A percentile compares a stretch with the other conserved stretches of the same genome.
Conservation (phyloP, 192 early-diverging fungal genomes). For the Backusella mclennaniae region DNA sequence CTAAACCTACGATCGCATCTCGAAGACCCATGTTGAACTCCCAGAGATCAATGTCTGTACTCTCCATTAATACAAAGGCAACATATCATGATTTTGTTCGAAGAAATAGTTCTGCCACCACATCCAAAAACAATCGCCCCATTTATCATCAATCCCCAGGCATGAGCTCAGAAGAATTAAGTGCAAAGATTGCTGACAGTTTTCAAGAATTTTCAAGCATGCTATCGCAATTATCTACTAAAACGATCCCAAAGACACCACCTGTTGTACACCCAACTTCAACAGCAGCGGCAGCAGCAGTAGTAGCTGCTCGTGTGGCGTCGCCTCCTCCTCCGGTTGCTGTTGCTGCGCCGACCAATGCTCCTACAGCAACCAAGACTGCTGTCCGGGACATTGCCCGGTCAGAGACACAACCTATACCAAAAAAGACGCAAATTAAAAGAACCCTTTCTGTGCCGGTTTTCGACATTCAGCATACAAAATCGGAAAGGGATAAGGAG, state of each 20-base stretch:
- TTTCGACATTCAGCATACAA: neutral
- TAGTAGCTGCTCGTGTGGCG: neutral
- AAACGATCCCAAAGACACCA: neutral
- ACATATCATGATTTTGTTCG: neutral
- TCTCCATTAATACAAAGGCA: conserved; percentile 14
- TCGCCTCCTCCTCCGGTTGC: neutral
- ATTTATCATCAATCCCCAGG: neutral
- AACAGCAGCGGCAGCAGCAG: neutral
- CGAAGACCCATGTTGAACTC: conserved; percentile 12
- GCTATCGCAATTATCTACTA: conserved; percentile 13
- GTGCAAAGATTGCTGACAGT: conserved; percentile 33
- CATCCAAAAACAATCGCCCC: neutral
- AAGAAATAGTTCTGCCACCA: conserved; percentile 4
- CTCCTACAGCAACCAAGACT: neutral
- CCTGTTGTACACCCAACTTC: neutral
- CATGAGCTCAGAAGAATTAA: conserved; percentile 28
- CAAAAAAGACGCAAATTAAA: conserved; percentile 1
- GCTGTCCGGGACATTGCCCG: neutral
- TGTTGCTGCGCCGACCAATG: neutral
- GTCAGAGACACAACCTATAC: neutral
- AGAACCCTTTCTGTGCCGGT: neutral
- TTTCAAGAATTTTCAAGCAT: conserved; percentile 31
- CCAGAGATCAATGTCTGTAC: conserved; percentile 9
- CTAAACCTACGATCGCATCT: conserved; percentile 4
- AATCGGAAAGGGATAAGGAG: neutral